These are phyloP conservation scores for Linum tenue DNA, from an alignment of 345 rosid species.

Conservation along the genomic window DNA sequence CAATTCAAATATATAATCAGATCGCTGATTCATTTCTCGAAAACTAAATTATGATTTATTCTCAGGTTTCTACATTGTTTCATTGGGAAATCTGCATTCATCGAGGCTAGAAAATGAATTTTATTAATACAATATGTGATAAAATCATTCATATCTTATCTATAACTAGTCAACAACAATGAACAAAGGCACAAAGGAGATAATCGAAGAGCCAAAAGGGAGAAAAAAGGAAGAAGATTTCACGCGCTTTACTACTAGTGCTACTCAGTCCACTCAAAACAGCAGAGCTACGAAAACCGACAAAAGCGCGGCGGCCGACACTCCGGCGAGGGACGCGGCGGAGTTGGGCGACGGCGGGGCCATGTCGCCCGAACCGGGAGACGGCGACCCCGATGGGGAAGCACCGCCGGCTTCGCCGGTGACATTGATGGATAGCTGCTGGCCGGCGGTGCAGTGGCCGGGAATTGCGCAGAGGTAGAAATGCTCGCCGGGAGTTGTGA, in stretches of 20 bases:
- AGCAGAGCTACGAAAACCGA: background rate
- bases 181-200: too few species aligned
- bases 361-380: background rate
- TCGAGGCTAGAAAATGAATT: too few species aligned
- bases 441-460: slow-evolving; percentile 40
- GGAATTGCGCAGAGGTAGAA: too few species aligned
- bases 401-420: slow-evolving; percentile 2
- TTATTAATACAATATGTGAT: too few species aligned
- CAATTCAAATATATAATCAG: too few species aligned
- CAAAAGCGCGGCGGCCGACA: background rate
- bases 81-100: too few species aligned
- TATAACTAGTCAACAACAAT: too few species aligned
- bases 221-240: background rate
- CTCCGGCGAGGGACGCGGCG: background rate
- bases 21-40: too few species aligned
- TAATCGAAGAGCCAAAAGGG: too few species aligned
- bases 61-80: too few species aligned
- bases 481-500: slow-evolving; percentile 13
- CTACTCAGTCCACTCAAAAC: background rate
- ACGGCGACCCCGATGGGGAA: background rate
- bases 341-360: background rate
- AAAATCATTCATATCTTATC: too few species aligned
- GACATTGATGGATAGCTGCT: slow-evolving; percentile 34
- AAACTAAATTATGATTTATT: too few species aligned
- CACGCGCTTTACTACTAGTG: background rate